Conservation (phyloP, 139 green algal species). For the Auxenochlorella pyrenoidosa region DNA sequence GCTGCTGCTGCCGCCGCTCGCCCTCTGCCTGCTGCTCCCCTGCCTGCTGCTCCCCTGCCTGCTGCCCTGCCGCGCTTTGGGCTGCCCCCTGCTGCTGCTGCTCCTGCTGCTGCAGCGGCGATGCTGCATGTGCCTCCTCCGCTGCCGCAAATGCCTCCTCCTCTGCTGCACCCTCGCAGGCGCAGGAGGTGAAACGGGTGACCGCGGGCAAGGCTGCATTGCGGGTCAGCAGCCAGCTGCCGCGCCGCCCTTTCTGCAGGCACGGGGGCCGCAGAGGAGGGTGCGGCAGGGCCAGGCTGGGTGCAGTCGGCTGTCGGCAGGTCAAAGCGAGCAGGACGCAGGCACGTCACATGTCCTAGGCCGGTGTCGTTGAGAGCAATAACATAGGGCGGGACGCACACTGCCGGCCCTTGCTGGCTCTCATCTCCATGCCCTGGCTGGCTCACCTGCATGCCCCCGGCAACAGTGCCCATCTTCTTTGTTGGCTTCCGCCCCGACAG, state of each 20-base stretch:
- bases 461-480: conserved; percentile 53
- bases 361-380: no score
- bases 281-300: no score
- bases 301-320: no score
- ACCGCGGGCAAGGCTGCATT: conserved; percentile 10
- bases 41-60: background rate
- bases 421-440: no score
- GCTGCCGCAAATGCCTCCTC: no score
- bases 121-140: background rate
- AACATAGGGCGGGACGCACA: no score
- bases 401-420: no score
- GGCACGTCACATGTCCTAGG: no score
- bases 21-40: background rate
- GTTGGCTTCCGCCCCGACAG: conserved; percentile 35
- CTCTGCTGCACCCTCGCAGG: background rate
- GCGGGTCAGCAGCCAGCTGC: conserved; percentile 47
- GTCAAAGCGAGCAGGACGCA: no score
- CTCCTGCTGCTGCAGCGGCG: background rate
- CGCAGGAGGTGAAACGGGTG: conserved; percentile 31
- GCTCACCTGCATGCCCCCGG: conserved; percentile 44
- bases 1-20: background rate
- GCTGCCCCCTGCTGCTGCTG: background rate
- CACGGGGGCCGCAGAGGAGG: no score
- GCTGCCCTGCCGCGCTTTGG: background rate
- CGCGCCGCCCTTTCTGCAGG: conserved; percentile 11